Percentiles rank a stretch among this genome's conserved stretches.
Conservation (phyloP, 306 rosid genomes). For the Fagus sylvatica region DNA sequence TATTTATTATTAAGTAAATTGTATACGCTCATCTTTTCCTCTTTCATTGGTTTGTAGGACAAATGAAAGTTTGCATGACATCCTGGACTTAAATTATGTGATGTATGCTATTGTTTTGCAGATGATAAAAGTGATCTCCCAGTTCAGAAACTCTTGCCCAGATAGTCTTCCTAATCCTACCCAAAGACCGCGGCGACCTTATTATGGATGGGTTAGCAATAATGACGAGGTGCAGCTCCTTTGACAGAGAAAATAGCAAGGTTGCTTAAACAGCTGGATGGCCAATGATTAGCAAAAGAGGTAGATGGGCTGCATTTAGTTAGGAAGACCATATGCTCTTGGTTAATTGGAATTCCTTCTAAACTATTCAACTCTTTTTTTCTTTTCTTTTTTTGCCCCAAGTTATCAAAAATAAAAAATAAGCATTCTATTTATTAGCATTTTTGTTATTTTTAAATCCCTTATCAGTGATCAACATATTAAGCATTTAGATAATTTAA, state of each 20-base stretch:
- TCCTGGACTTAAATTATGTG: background rate
- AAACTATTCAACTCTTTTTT: too few species aligned
- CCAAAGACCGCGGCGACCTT: slow-evolving; percentile 16
- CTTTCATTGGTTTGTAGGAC: background rate
- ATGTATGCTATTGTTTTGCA: slow-evolving; percentile 6
- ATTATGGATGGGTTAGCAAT: slow-evolving; percentile 29
- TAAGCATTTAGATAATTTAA: too few species aligned
- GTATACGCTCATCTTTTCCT: too few species aligned
- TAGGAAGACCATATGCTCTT: too few species aligned
- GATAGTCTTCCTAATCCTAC: background rate
- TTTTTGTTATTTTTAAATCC: too few species aligned
- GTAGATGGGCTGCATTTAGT: too few species aligned
- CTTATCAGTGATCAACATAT: too few species aligned
- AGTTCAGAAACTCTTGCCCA: background rate
- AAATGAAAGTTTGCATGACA: background rate
- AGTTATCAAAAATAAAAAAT: too few species aligned
- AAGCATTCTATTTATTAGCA: too few species aligned
- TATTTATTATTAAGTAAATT: background rate
- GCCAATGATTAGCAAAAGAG: too few species aligned
- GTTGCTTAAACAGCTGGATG: background rate
- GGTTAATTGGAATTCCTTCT: too few species aligned
- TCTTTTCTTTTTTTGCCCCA: too few species aligned
- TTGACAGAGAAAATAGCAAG: slow-evolving; percentile 1
- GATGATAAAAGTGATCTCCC: background rate
- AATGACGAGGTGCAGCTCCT: slow-evolving; percentile 23